Conservation (phyloP, 768 basidiomycete species). For the Lentinula sp. region DNA sequence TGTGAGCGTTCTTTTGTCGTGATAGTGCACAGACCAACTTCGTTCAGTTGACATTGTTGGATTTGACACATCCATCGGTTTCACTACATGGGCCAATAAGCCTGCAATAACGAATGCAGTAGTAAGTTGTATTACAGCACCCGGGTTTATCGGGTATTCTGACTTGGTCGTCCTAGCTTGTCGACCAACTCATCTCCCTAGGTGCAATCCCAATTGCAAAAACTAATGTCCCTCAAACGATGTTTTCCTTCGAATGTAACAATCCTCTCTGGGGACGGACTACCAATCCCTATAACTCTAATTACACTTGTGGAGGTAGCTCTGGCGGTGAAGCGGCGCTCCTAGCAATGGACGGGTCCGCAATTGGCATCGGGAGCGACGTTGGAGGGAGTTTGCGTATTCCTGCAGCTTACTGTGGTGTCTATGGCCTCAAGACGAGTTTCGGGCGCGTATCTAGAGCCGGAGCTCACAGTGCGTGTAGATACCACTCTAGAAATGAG, state of each 20-base stretch:
- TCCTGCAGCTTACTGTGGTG: conserved; percentile 71
- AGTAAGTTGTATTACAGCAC: conserved; percentile 30
- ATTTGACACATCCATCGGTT: conserved; percentile 66
- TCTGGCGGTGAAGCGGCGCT: conserved; percentile 83
- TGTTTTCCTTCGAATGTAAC: conserved; percentile 77
- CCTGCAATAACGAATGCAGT: conserved; percentile 56
- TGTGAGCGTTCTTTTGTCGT: conserved; percentile 64
- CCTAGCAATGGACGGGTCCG: conserved; percentile 71
- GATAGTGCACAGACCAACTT: conserved; percentile 75
- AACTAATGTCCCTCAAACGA: conserved; percentile 90
- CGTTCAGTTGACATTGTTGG: conserved; percentile 78
- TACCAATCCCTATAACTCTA: conserved; percentile 59
- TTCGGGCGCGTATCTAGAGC: conserved; percentile 42
- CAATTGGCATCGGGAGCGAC: conserved; percentile 78
- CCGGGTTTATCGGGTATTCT: not conserved
- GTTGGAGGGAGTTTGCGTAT: conserved; percentile 82
- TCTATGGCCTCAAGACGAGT: conserved; percentile 74
- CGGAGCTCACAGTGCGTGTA: conserved; percentile 39
- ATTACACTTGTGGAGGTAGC: conserved; percentile 68
- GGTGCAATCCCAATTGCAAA: conserved; percentile 85
- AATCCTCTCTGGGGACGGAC: conserved; percentile 78
- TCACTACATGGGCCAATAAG: conserved; percentile 54
- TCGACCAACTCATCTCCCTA: conserved; percentile 47
- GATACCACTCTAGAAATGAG: conserved; percentile 17
- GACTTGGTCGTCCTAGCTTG: conserved; percentile 41